phyloP scores from a whole-genome alignment of 371 early-diverging fungal genomes.

The Mortierella sp. region DNA sequence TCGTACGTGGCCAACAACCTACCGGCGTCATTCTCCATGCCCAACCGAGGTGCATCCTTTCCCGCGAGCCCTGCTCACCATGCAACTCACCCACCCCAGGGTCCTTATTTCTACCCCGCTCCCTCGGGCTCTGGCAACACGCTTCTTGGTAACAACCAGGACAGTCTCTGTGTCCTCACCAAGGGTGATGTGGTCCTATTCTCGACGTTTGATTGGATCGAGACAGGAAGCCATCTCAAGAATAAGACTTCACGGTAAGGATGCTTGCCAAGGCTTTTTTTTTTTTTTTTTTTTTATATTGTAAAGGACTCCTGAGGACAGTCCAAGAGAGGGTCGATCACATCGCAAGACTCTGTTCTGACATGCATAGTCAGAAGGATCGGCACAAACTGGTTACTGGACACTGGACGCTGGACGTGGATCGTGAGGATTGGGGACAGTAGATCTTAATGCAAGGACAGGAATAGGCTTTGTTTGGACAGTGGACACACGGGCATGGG shows the following conservation, averaged over 20 bases:
- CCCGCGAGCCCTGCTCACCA: constrained; percentile 31
- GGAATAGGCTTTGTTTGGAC: no score
- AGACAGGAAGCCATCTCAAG: constrained; percentile 20
- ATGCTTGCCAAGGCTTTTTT: background rate
- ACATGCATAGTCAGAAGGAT: no score
- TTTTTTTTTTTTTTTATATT: no score
- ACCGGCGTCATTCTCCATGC: constrained; percentile 53
- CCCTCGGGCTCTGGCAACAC: constrained; percentile 32
- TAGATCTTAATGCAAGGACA: no score
- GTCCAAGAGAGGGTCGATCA: background rate
- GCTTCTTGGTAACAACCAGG: constrained; percentile 37
- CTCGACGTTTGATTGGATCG: constrained; percentile 55
- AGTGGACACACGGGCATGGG: no score
- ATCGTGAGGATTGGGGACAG: no score
- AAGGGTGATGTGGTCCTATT: constrained; percentile 50
- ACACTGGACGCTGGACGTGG: no score
- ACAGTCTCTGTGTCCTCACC: constrained; percentile 32
- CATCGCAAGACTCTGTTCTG: no score
- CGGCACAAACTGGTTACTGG: no score
- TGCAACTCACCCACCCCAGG: constrained; percentile 35
- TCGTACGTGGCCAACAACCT: constrained; percentile 65
- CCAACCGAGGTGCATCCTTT: constrained; percentile 50
- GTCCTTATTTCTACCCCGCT: constrained; percentile 48
- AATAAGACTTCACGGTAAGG: constrained; percentile 36
- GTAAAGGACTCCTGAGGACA: no score